A percentile compares a stretch with the other conserved stretches of the same genome.
Conservation (phyloP, 345 rosid species). For the Melaleuca quinquenervia region DNA sequence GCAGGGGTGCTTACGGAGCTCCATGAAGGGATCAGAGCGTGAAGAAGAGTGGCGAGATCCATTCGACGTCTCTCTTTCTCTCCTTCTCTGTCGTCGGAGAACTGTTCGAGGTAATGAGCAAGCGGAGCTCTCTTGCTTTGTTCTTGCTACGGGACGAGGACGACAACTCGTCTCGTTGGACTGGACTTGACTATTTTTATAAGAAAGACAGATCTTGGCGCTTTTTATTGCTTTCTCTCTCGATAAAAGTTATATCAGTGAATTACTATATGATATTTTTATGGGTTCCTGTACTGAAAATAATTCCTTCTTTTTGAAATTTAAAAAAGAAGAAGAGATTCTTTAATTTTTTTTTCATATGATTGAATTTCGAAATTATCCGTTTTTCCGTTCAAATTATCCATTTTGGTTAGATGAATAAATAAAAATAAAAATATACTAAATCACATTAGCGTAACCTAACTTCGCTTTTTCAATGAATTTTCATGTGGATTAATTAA, state of each 20-base stretch:
- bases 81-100: neutral
- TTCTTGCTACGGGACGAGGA: neutral
- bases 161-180: too few relatives aligned
- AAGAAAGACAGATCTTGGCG: neutral
- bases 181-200: neutral
- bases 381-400: neutral
- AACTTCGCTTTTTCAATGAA: fast-evolving
- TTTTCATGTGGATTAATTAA: neutral
- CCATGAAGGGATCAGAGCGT: constrained; percentile 39
- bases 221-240: neutral
- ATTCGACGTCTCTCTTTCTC: constrained; percentile 1
- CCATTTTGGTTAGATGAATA: neutral
- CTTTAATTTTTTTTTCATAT: neutral
- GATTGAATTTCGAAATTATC: neutral
- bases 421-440: neutral
- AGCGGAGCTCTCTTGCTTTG: neutral
- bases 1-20: constrained; percentile 30
- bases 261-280: neutral
- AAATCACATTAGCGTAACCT: neutral
- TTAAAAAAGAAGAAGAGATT: neutral
- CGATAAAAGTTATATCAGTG: neutral
- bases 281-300: neutral
- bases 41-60: constrained; percentile 40
- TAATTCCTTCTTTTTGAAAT: neutral
- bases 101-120: neutral